Conservation (phyloP, 768 basidiomycete genomes). For the Calocybe cyanea region DNA sequence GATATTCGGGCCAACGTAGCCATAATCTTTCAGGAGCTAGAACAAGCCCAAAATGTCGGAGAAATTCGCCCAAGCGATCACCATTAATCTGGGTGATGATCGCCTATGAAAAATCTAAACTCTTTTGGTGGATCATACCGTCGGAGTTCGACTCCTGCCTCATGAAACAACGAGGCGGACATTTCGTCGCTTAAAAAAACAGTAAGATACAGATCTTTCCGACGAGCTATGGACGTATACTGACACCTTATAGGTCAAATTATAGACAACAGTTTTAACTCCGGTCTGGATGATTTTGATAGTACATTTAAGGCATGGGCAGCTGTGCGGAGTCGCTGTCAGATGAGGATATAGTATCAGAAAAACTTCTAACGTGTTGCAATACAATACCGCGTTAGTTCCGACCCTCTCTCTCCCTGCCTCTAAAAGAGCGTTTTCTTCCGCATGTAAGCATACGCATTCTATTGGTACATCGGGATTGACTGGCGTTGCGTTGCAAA, state of each 20-base stretch:
- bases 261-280: slow-evolving; percentile 90
- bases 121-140: slow-evolving; percentile 48
- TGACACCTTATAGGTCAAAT: slow-evolving; percentile 92
- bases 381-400: slow-evolving; percentile 81
- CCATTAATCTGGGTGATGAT: slow-evolving; percentile 2
- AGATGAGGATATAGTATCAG: neutral
- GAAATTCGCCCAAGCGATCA: neutral
- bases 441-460: slow-evolving; percentile 94
- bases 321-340: slow-evolving; percentile 44
- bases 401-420: slow-evolving; percentile 91
- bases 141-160: slow-evolving; percentile 80
- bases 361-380: slow-evolving; percentile 80
- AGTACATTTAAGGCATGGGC: slow-evolving; percentile 94
- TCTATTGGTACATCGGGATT: slow-evolving; percentile 53
- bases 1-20: slow-evolving; percentile 47
- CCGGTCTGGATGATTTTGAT: slow-evolving; percentile 97
- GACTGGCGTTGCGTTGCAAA: slow-evolving; percentile 61
- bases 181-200: slow-evolving; percentile 72
- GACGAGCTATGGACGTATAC: slow-evolving; percentile 24
- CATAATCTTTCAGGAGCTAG: slow-evolving; percentile 26
- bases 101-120: slow-evolving; percentile 5
- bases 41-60: neutral
- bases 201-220: slow-evolving; percentile 1
- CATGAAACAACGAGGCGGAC: slow-evolving; percentile 70
- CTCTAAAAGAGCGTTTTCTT: slow-evolving; percentile 95